Percentiles rank a stretch among this genome's conserved stretches.
phyloP scores from a whole-genome alignment of 176 grass and related monocot genomes.

The Thinopyrum elongatum region DNA sequence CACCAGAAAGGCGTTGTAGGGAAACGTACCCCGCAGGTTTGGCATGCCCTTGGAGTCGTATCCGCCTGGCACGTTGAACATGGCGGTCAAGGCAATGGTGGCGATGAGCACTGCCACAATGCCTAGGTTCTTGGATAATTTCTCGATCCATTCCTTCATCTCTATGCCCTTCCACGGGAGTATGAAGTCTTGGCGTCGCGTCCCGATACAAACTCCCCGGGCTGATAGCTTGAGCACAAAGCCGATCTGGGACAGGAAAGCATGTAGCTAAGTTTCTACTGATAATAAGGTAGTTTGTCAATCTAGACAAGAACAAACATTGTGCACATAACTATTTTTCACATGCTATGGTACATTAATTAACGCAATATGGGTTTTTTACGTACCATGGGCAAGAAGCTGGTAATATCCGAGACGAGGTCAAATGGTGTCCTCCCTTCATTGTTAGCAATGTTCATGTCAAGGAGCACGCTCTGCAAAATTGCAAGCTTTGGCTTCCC shows the following conservation, averaged over 20 bases:
- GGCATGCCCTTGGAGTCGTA: background rate
- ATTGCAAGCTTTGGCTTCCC: no score
- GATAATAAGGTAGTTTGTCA: background rate
- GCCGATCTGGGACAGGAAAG: background rate
- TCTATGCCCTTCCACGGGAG: background rate
- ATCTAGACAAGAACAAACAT: background rate
- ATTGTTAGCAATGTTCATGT: no score
- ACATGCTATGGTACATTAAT: no score
- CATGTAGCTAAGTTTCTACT: background rate
- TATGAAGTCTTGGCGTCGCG: background rate
- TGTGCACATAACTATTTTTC: background rate
- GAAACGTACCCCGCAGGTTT: background rate
- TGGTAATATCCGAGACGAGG: no score
- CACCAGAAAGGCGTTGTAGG: background rate
- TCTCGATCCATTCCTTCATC: background rate
- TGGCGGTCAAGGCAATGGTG: slow-evolving; percentile 4
- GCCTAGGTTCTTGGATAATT: slow-evolving; percentile 8
- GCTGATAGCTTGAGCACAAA: background rate
- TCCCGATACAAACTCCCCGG: background rate
- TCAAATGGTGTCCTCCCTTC: no score
- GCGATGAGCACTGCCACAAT: slow-evolving; percentile 14
- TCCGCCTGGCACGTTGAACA: slow-evolving; percentile 13
- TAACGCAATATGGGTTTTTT: no score
- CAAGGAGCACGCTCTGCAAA: no score
- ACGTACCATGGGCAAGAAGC: no score